Percentiles rank a stretch among this genome's conserved stretches.
Conservation (phyloP, 352 stramenopile genomes). For the Phytophthora meadii region DNA sequence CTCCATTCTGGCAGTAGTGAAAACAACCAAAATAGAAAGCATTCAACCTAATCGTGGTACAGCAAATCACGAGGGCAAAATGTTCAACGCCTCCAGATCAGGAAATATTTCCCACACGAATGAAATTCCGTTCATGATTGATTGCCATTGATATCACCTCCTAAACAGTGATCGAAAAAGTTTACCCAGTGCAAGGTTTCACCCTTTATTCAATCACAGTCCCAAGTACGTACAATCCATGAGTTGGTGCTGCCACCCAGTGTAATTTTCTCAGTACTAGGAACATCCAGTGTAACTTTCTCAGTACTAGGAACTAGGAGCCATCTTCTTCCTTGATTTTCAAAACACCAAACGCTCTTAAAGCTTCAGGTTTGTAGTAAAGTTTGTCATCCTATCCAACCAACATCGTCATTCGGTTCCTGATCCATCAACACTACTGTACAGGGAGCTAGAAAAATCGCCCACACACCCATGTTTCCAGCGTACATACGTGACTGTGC, state of each 20-base stretch:
- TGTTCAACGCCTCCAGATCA: not conserved
- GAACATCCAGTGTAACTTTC: slow-evolving; percentile 11
- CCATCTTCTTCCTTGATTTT: slow-evolving; percentile 7
- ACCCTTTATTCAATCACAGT: not conserved
- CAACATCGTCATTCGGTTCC: slow-evolving; percentile 17
- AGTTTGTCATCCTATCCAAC: slow-evolving; percentile 11
- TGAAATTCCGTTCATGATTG: not conserved
- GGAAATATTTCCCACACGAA: not conserved
- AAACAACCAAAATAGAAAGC: too few relatives aligned
- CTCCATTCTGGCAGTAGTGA: too few relatives aligned
- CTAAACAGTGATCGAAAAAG: not conserved
- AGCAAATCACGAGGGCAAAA: not conserved
- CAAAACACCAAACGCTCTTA: slow-evolving; percentile 20
- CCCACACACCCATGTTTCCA: slow-evolving; percentile 1
- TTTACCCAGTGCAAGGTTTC: not conserved
- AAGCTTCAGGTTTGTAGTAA: slow-evolving; percentile 11
- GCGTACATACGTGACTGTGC: slow-evolving; percentile 1
- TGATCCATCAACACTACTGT: slow-evolving; percentile 22
- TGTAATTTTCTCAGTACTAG: slow-evolving; percentile 7
- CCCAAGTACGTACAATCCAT: not conserved
- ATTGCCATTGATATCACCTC: not conserved
- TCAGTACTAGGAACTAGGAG: slow-evolving; percentile 14
- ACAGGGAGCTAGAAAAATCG: slow-evolving; percentile 3
- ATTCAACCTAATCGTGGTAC: too few relatives aligned
- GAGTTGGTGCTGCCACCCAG: not conserved